Percentiles rank a stretch among this genome's conserved stretches.
Conservation (phyloP, 306 rosid species). For the Canavalia gladiata region DNA sequence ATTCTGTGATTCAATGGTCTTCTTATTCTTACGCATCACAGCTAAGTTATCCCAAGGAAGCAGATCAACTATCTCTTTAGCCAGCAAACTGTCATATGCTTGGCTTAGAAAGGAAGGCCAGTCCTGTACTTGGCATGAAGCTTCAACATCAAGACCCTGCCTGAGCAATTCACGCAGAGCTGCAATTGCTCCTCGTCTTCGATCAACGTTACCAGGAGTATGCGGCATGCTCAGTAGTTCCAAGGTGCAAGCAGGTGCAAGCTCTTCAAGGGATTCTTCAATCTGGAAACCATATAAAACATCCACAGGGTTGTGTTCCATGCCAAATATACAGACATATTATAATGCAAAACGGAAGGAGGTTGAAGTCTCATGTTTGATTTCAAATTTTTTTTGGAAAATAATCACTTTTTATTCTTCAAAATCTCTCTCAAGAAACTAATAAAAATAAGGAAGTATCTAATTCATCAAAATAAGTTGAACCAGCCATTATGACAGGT, state of each 20-base stretch:
- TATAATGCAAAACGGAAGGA: slow-evolving; percentile 12
- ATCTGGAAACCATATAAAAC: slow-evolving; percentile 65
- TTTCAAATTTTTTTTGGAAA: neutral
- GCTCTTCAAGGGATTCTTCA: slow-evolving; percentile 99
- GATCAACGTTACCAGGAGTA: slow-evolving; percentile 74
- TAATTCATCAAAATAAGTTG: neutral
- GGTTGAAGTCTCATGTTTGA: slow-evolving; percentile 3
- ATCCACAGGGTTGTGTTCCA: slow-evolving; percentile 45
- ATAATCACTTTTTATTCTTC: neutral
- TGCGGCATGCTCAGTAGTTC: slow-evolving; percentile 84
- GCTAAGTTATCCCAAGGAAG: slow-evolving; percentile 91
- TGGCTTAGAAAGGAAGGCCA: slow-evolving; percentile 95
- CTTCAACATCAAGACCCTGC: slow-evolving; percentile 94
- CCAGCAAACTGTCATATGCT: slow-evolving; percentile 77
- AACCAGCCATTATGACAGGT: neutral
- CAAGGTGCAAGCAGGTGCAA: slow-evolving; percentile 96
- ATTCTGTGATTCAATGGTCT: slow-evolving; percentile 94
- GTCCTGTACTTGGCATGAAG: slow-evolving; percentile 86
- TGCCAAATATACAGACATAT: slow-evolving; percentile 35
- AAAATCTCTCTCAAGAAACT: neutral
- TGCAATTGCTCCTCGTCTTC: slow-evolving; percentile 90
- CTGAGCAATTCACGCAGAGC: slow-evolving; percentile 94
- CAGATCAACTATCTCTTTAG: slow-evolving; percentile 89
- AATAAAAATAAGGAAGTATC: neutral
- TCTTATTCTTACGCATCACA: slow-evolving; percentile 83